Conservation (phyloP, 2,329 filamentous ascomycete genomes). For the Calonectria hongkongensis region DNA sequence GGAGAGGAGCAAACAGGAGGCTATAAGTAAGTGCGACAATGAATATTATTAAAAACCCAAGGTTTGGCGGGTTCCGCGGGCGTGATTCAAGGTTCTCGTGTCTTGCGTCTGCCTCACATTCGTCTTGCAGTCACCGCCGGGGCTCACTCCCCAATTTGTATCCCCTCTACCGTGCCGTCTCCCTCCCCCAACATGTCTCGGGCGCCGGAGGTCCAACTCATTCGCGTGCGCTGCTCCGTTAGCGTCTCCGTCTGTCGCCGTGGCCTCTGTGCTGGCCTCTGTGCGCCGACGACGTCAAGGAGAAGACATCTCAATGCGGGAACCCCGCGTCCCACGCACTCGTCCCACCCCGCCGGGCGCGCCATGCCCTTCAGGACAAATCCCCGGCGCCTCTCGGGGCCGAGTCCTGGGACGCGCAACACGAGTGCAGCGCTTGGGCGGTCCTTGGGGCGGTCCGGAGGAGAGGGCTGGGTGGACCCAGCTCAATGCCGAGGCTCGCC, state of each 20-base stretch:
- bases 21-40: neutral
- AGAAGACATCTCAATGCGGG: slow-evolving; percentile 31
- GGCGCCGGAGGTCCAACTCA: slow-evolving; percentile 13
- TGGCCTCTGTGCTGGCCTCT: slow-evolving; percentile 28
- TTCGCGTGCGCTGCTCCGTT: neutral
- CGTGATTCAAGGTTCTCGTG: slow-evolving; percentile 22
- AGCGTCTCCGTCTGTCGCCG: neutral
- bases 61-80: neutral
- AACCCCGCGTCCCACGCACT: slow-evolving; percentile 35
- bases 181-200: slow-evolving; percentile 9
- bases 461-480: neutral
- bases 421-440: slow-evolving; percentile 20
- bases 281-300: slow-evolving; percentile 15
- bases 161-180: neutral
- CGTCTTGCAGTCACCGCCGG: neutral
- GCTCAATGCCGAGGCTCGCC: slow-evolving; percentile 40
- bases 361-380: slow-evolving; percentile 54
- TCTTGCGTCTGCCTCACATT: neutral
- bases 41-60: neutral
- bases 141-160: slow-evolving; percentile 19
- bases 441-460: neutral
- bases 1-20: neutral
- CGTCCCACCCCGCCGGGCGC: slow-evolving; percentile 43
- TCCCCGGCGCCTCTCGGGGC: slow-evolving; percentile 35
- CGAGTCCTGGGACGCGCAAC: slow-evolving; percentile 21